phyloP scores from a whole-genome alignment of 192 early-diverging fungal species.

The Coemansia sp. region DNA sequence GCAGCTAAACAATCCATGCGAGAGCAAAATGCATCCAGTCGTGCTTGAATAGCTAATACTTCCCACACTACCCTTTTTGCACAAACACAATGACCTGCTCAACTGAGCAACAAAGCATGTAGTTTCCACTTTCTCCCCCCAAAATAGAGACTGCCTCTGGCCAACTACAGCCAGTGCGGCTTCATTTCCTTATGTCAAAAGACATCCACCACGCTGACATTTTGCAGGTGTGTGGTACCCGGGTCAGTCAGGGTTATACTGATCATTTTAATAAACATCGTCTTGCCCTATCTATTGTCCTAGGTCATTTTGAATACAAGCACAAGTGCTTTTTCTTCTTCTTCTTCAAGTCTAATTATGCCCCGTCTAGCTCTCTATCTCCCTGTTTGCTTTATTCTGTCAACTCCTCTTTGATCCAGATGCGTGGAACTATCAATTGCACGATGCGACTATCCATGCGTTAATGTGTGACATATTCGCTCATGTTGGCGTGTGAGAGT shows the following conservation, averaged over 20 bases:
- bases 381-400: neutral
- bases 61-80: conserved; percentile 3
- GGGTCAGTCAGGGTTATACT: neutral
- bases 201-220: neutral
- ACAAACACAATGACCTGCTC: neutral
- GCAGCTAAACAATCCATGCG: neutral
- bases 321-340: neutral
- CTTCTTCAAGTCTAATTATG: neutral
- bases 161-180: neutral
- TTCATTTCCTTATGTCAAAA: neutral
- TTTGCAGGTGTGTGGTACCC: neutral
- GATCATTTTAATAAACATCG: neutral
- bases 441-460: neutral
- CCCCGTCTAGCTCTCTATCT: neutral
- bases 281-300: neutral
- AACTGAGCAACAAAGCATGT: neutral
- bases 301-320: neutral
- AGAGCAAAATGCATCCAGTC: neutral
- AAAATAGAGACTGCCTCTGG: neutral
- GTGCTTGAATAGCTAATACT: conserved; percentile 2
- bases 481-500: neutral
- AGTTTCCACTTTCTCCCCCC: neutral
- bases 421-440: neutral
- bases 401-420: neutral
- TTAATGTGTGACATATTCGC: neutral